Conservation (phyloP, 106 monocot species). For the Dioscorea zingiberensis region DNA sequence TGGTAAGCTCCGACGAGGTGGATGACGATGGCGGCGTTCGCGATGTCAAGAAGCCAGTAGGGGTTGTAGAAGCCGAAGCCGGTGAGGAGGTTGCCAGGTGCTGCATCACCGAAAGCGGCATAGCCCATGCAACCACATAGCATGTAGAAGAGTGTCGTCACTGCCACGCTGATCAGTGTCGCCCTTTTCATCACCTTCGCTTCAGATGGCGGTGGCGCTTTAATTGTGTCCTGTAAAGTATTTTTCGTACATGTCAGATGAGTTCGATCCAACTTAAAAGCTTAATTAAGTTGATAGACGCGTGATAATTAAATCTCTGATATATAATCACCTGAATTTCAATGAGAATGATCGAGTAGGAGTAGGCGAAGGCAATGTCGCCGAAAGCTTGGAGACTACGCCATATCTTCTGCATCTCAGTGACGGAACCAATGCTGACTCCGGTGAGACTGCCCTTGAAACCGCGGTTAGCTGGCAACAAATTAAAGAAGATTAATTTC, state of each 20-base stretch:
- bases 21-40: constrained; percentile 77
- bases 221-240: constrained; percentile 54
- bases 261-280: too few species aligned
- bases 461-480: constrained; percentile 15
- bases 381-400: constrained; percentile 79
- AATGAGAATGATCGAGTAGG: constrained; percentile 88
- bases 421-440: constrained; percentile 43
- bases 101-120: constrained; percentile 76
- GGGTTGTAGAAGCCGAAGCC: constrained; percentile 98
- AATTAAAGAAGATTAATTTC: too few species aligned
- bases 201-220: constrained; percentile 64
- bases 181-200: constrained; percentile 72
- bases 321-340: constrained; percentile 73
- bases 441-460: constrained; percentile 57
- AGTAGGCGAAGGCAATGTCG: constrained; percentile 93
- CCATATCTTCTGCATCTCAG: constrained; percentile 63
- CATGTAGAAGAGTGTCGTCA: constrained; percentile 77
- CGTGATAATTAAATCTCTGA: too few species aligned
- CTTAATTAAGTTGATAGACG: too few species aligned
- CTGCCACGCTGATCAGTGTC: constrained; percentile 45
- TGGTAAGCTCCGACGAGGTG: constrained; percentile 97
- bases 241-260: too few species aligned
- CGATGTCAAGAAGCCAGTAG: constrained; percentile 91
- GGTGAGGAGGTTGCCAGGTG: constrained; percentile 81
- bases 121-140: constrained; percentile 87